Base-by-base conservation (phyloP, 1,284 basidiomycete species). In the Porogramme epimiltina region DNA sequence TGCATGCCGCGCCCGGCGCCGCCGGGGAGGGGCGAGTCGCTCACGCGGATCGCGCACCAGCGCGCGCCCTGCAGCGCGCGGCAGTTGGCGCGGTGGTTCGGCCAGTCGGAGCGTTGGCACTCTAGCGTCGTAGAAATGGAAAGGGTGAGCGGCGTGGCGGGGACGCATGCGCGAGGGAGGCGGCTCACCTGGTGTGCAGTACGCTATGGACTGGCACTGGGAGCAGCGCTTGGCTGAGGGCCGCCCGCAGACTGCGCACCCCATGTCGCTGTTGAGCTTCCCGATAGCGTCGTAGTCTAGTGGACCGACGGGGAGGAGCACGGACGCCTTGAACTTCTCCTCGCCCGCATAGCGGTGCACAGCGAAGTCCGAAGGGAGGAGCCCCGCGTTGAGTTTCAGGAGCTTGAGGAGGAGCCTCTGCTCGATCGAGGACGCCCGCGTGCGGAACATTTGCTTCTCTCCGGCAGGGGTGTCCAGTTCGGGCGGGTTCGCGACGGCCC, bases 61-160 rank as follows among this genome's bases (percentile, higher is more conserved):
- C 63, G 66, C 4, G 71, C 74, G 36, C 70, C 71, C 55, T 72
- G 68, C 39, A 77, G 60, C 1, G 73, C 68, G n/a, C 62, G 67
- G 54, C 76, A 77, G 2, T 63, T 54, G 2, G 50, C 39, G 56
- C 74, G 76, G 61, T 78, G 75, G 5, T 59, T 58, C 20, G 65
- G 62, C 75, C 75, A 78, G 52, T 76, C 72, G 16, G 55, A 55
- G 37, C 46, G 63, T 54, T 76, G 74, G 47, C 74, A 76, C 42
- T 70, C 75, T 76, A 37, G 22, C 25, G 4, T 20, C 5, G 13
- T 22, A 1, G 43, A n/a, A 36, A 23, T n/a, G 6, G 20, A 25
- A 22, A 26, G 22, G 9, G n/a, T 24, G 16, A 37, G n/a, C 34
- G 16, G 13, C 28, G 13, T 31, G 28, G 13, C 28, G 28, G 28